phyloP scores from a whole-genome alignment of 495 filamentous ascomycete genomes.

The Haplographium delicatum region DNA sequence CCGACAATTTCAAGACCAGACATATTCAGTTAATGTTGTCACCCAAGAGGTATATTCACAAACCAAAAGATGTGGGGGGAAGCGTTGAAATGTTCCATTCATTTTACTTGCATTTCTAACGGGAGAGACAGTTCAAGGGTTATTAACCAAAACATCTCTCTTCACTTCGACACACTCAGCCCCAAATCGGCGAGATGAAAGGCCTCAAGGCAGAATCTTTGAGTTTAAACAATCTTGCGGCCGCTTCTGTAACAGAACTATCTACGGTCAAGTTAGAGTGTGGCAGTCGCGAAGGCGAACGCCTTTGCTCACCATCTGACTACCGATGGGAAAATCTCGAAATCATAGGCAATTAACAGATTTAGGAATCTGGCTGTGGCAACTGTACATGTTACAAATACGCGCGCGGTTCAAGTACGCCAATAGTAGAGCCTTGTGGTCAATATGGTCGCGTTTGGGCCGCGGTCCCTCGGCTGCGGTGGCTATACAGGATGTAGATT shows the following conservation, averaged over 20 bases:
- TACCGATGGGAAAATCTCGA: background rate
- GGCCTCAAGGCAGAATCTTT: background rate
- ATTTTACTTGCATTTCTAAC: background rate
- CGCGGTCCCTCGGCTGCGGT: background rate
- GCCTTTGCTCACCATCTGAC: background rate
- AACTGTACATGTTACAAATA: background rate
- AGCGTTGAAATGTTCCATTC: background rate
- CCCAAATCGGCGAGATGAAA: background rate
- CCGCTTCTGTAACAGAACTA: background rate
- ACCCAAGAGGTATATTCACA: background rate
- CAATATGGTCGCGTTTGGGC: background rate
- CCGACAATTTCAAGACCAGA: background rate
- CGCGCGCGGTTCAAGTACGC: background rate
- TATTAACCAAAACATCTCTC: background rate
- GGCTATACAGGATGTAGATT: background rate
- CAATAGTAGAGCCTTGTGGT: background rate
- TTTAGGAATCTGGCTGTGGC: background rate
- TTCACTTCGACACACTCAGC: background rate
- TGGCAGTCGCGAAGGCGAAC: background rate
- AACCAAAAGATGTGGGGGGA: background rate
- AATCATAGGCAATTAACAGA: background rate
- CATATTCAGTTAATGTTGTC: background rate
- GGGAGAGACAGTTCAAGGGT: background rate
- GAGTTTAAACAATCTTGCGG: background rate
- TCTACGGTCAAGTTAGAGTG: background rate